Conservation (phyloP, 208 protist species). For the Trypanosoma platydactyli region DNA sequence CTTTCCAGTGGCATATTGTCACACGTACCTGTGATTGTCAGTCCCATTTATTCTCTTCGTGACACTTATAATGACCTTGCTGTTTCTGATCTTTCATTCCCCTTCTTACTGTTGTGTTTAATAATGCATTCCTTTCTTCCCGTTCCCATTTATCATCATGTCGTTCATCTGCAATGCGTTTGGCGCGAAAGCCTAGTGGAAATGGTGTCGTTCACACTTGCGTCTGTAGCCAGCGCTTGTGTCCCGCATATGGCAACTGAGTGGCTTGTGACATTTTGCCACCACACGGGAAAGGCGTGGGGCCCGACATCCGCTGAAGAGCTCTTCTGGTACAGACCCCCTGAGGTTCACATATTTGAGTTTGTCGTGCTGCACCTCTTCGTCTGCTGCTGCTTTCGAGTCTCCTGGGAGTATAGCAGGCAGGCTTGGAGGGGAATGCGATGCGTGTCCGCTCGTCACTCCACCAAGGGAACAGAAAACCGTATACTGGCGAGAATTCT, state of each 20-base stretch:
- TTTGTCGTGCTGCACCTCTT: constrained; percentile 35
- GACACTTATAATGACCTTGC: too few relatives aligned
- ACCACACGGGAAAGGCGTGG: constrained; percentile 52
- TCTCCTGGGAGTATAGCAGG: constrained; percentile 31
- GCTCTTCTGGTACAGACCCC: constrained; percentile 67
- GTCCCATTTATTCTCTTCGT: too few relatives aligned
- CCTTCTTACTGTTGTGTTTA: neutral
- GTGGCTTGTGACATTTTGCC: constrained; percentile 30
- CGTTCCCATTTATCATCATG: neutral
- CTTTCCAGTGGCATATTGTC: too few relatives aligned
- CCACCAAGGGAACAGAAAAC: constrained; percentile 42
- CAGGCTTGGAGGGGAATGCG: neutral
- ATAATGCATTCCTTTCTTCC: neutral
- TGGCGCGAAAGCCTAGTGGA: too few relatives aligned
- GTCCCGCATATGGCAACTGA: constrained; percentile 45
- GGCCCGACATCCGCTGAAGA: constrained; percentile 36
- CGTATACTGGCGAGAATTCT: constrained; percentile 34
- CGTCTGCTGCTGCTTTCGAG: constrained; percentile 32
- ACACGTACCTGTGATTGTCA: too few relatives aligned
- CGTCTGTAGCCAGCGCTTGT: constrained; percentile 24
- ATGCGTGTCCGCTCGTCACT: constrained; percentile 23
- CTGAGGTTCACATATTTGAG: constrained; percentile 58
- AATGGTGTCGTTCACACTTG: constrained; percentile 11
- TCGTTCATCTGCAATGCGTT: neutral
- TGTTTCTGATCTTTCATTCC: too few relatives aligned